Percentiles rank a stretch among this genome's conserved stretches.
phyloP scores from a whole-genome alignment of 257 asterid species.

The Gardenia jasminoides region DNA sequence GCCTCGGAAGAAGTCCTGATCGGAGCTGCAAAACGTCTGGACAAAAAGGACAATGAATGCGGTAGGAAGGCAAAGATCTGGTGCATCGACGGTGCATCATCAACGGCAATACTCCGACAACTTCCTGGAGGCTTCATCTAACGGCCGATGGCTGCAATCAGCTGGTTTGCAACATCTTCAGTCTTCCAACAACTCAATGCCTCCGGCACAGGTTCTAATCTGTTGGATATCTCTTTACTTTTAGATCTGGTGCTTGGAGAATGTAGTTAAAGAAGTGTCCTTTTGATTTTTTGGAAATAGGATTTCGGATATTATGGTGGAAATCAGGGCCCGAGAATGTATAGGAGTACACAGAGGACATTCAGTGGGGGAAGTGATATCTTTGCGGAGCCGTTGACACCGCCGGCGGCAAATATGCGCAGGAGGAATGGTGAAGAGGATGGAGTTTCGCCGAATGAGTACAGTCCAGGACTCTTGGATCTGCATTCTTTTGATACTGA shows the following conservation, averaged over 20 bases:
- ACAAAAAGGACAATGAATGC: conserved; percentile 66
- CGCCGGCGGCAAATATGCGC: conserved; percentile 46
- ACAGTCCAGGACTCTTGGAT: conserved; percentile 94
- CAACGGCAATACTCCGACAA: conserved; percentile 87
- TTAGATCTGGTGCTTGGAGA: conserved; percentile 39
- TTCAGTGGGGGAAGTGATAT: conserved; percentile 55
- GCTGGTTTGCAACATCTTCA: conserved; percentile 91
- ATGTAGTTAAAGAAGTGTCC: conserved; percentile 5
- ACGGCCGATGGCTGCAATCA: conserved; percentile 92
- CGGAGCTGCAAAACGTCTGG: conserved; percentile 6
- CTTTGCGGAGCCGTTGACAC: conserved; percentile 74
- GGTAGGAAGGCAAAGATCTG: conserved; percentile 84
- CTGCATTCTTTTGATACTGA: conserved; percentile 94
- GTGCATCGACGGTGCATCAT: conserved; percentile 71
- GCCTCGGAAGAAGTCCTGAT: conserved; percentile 17
- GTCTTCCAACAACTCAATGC: conserved; percentile 57
- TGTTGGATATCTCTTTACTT: conserved; percentile 3
- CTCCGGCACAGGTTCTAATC: conserved; percentile 60
- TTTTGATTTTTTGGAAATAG: conserved; percentile 25
- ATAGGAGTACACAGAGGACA: conserved; percentile 58
- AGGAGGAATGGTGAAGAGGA: conserved; percentile 58
- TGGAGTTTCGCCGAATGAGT: conserved; percentile 57
- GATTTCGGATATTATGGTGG: conserved; percentile 66
- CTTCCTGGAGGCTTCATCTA: conserved; percentile 64
- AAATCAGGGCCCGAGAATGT: conserved; percentile 63